Evolutionary conservation across 129 eudicot species (phyloP).

Genomic region (Pulicaria dysenterica): DNA sequence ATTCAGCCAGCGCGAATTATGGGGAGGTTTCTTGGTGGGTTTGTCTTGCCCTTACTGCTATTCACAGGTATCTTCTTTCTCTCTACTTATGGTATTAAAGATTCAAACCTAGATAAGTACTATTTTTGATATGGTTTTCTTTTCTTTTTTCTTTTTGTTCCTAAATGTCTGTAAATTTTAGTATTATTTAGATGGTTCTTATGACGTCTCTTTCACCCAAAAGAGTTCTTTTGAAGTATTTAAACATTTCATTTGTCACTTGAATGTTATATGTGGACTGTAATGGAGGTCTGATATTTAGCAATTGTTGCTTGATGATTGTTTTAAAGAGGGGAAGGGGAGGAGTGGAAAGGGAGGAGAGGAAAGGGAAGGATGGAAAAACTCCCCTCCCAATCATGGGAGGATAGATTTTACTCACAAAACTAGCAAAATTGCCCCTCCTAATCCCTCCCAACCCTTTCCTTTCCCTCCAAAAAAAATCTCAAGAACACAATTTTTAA

Average conservation of each 20-base stretch:
- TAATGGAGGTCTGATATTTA: neutral
- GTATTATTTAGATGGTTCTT: neutral
- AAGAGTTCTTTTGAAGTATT: neutral
- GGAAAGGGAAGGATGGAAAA: too few species aligned
- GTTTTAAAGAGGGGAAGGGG: too few species aligned
- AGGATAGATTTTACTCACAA: too few species aligned
- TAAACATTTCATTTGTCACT: neutral
- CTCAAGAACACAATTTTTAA: too few species aligned
- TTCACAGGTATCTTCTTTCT: constrained; percentile 55
- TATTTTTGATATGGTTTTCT: neutral
- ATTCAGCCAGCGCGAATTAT: constrained; percentile 32
- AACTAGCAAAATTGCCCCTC: too few species aligned
- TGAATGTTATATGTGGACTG: neutral
- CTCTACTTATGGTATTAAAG: neutral
- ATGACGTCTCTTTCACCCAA: too few species aligned
- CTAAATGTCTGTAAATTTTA: neutral
- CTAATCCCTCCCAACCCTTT: too few species aligned
- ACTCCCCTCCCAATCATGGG: too few species aligned
- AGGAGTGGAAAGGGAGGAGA: too few species aligned
- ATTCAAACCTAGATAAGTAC: constrained; percentile 3
- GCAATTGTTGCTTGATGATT: constrained; percentile 1
- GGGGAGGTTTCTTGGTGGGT: constrained; percentile 71
- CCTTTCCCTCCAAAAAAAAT: too few species aligned
- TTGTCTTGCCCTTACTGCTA: constrained; percentile 78
- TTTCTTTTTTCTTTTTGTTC: neutral